phyloP scores from a whole-genome alignment of 352 stramenopile genomes.

The Pythium volutum region DNA sequence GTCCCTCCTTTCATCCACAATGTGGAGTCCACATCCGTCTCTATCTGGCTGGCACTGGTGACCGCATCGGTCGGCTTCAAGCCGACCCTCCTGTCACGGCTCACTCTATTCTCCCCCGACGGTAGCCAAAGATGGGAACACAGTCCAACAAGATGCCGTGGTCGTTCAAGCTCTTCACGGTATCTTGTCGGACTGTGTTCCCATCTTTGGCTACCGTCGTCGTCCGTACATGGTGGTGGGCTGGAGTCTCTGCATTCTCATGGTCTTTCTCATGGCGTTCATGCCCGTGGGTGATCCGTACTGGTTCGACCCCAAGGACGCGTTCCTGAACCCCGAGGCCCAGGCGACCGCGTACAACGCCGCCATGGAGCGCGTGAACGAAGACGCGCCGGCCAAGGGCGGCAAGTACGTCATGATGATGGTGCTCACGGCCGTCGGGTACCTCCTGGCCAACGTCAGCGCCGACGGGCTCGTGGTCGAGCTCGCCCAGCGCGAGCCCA shows the following conservation, averaged over 20 bases:
- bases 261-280: conserved; percentile 32
- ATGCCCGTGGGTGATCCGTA: conserved; percentile 25
- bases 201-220: conserved; percentile 36
- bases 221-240: conserved; percentile 40
- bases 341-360: conserved; percentile 3
- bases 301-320: conserved; percentile 17
- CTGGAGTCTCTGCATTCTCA: conserved; percentile 30
- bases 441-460: conserved; percentile 36
- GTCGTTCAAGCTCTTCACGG: conserved; percentile 35
- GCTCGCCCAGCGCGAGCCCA: conserved; percentile 35
- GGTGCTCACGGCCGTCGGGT: conserved; percentile 33
- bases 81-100: no score
- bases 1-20: no score
- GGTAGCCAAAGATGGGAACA: conserved; percentile 36
- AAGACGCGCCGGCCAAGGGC: conserved; percentile 14
- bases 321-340: conserved; percentile 7
- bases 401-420: conserved; percentile 38
- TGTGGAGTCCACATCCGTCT: no score
- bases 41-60: no score
- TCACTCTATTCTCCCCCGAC: no score
- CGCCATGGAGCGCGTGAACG: conserved; percentile 9
- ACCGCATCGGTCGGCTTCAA: no score
- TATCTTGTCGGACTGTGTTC: conserved; percentile 36
- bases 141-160: conserved; percentile 36
- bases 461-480: conserved; percentile 35